phyloP scores from a whole-genome alignment of 495 filamentous ascomycete genomes.

The Hypoxylon trugodes region DNA sequence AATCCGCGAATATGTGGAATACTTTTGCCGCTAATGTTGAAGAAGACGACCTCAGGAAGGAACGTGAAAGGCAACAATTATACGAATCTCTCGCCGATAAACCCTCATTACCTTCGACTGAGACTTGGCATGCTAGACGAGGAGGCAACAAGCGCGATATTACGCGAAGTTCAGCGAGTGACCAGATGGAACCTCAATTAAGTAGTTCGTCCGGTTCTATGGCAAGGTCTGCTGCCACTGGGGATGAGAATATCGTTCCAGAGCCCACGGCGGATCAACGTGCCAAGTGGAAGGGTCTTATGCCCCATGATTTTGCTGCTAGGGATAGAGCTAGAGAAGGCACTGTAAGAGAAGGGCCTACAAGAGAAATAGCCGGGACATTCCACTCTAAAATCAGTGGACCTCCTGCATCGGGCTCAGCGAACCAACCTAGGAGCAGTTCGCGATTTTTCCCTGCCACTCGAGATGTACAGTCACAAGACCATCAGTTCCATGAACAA shows the following conservation, averaged over 20 bases:
- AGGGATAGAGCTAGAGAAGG: neutral
- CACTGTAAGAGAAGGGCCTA: too few species aligned
- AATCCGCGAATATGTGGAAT: conserved; percentile 26
- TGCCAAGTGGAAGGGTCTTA: neutral
- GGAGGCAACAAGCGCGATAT: too few species aligned
- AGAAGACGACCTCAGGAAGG: conserved; percentile 30
- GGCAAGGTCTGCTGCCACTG: neutral
- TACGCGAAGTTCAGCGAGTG: too few species aligned
- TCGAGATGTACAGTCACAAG: conserved; percentile 12
- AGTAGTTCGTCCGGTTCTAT: neutral
- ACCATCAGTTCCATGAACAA: conserved; percentile 17
- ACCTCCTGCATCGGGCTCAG: conserved; percentile 42
- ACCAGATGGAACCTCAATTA: conserved; percentile 17
- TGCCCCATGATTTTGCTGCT: conserved; percentile 2
- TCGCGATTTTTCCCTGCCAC: conserved; percentile 75
- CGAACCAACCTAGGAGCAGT: conserved; percentile 48
- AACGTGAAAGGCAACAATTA: conserved; percentile 29
- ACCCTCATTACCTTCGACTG: too few species aligned
- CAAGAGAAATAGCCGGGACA: too few species aligned
- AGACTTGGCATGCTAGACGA: too few species aligned
- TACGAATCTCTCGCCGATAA: too few species aligned
- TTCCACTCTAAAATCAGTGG: too few species aligned
- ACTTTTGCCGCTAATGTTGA: conserved; percentile 24
- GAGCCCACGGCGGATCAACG: neutral
- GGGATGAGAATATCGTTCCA: neutral